Conservation (phyloP, 352 stramenopile genomes). For the Phytophthora sp. region DNA sequence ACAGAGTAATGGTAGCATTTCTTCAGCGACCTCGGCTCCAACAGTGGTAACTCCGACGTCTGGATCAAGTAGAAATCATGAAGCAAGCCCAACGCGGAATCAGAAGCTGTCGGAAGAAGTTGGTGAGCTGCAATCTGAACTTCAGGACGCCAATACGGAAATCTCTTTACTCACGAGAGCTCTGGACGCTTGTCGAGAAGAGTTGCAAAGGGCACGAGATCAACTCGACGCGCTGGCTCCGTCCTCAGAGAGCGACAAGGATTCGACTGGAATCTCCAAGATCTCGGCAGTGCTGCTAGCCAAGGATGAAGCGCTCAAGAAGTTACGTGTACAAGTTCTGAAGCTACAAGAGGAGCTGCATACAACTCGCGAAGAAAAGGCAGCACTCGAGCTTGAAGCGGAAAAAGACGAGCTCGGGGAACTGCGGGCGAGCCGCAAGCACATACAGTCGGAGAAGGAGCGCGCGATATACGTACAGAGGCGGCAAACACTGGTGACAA, state of each 20-base stretch:
- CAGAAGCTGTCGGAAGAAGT: slow-evolving; percentile 33
- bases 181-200: slow-evolving; percentile 27
- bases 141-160: slow-evolving; percentile 35
- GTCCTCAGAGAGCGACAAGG: slow-evolving; percentile 25
- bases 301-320: slow-evolving; percentile 41
- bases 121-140: slow-evolving; percentile 25
- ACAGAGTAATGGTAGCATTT: background rate
- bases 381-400: slow-evolving; percentile 31
- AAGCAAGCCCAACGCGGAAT: slow-evolving; percentile 7
- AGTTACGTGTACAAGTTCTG: slow-evolving; percentile 32
- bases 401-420: slow-evolving; percentile 39
- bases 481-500: slow-evolving; percentile 43
- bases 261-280: slow-evolving; percentile 21
- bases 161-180: slow-evolving; percentile 32
- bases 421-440: slow-evolving; percentile 37
- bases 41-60: background rate
- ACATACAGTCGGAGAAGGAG: slow-evolving; percentile 50
- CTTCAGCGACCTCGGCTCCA: background rate
- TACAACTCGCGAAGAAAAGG: slow-evolving; percentile 39
- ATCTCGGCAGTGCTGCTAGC: slow-evolving; percentile 10
- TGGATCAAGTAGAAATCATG: slow-evolving; percentile 4
- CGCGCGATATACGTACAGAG: slow-evolving; percentile 45
- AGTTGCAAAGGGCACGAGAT: slow-evolving; percentile 26
- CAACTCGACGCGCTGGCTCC: slow-evolving; percentile 21
- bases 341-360: slow-evolving; percentile 41